phyloP scores from a whole-genome alignment of 1,284 basidiomycete genomes.

The Laetiporus sulphureus region DNA sequence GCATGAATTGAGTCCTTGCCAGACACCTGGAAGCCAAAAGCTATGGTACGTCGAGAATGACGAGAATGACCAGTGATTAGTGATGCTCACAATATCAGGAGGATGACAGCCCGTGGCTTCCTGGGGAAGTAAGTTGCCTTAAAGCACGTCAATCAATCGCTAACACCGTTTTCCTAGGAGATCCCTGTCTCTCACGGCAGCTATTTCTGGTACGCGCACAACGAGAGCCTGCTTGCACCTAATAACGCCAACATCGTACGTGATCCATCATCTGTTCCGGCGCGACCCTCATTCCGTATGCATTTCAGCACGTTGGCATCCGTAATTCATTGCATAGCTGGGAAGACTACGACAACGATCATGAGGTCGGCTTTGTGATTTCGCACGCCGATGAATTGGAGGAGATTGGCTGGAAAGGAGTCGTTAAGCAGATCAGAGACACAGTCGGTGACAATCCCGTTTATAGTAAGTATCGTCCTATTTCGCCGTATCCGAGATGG shows the following conservation, averaged over 20 bases:
- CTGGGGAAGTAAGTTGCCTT: constrained; percentile 19
- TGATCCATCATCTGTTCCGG: neutral
- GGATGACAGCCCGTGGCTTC: constrained; percentile 26
- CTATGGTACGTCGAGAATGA: constrained; percentile 10
- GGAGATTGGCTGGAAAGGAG: constrained; percentile 27
- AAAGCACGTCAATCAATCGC: neutral
- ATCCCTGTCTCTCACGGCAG: constrained; percentile 31
- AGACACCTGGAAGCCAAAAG: constrained; percentile 29
- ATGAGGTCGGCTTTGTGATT: constrained; percentile 27
- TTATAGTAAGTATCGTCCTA: constrained; percentile 21
- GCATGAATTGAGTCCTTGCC: neutral
- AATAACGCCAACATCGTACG: constrained; percentile 33
- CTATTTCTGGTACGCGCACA: constrained; percentile 34
- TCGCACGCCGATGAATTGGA: constrained; percentile 30
- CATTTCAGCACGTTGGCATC: constrained; percentile 27
- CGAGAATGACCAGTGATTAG: too few species aligned
- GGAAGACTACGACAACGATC: constrained; percentile 28
- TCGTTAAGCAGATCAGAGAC: constrained; percentile 27
- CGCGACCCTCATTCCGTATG: neutral
- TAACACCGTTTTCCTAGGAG: constrained; percentile 11
- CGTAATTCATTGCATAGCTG: constrained; percentile 25
- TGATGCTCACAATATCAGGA: too few species aligned
- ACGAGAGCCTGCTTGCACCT: constrained; percentile 33
- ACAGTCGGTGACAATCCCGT: constrained; percentile 31
- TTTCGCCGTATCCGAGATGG: neutral